These are phyloP conservation scores for Fusarium clavum DNA, from an alignment of 2,329 filamentous ascomycete species.

Conservation along the genomic window DNA sequence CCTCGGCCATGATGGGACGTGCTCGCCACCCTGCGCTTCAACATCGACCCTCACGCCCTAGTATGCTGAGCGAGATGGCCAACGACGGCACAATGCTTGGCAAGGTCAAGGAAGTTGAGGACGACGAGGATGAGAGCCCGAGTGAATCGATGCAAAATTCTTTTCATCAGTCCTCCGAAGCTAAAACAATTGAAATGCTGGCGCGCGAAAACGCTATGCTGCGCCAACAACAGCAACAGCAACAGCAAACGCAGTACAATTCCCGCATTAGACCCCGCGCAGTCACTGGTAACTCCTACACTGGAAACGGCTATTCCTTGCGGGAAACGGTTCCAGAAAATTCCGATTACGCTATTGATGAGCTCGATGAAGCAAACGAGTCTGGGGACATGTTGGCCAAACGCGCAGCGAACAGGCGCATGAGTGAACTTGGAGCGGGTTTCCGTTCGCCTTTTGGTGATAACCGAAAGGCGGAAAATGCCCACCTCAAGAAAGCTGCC, in stretches of 20 bases:
- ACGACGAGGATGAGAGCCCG: slow-evolving; percentile 71
- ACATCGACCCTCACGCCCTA: slow-evolving; percentile 82
- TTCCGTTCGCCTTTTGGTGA: slow-evolving; percentile 65
- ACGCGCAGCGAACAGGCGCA: slow-evolving; percentile 61
- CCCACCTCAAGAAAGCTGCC: slow-evolving; percentile 70
- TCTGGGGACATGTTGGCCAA: slow-evolving; percentile 59
- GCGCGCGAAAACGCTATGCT: slow-evolving; percentile 72
- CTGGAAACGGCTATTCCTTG: slow-evolving; percentile 69
- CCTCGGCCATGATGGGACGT: slow-evolving; percentile 64
- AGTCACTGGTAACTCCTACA: slow-evolving; percentile 65
- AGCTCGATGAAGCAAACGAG: slow-evolving; percentile 73
- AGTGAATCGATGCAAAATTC: slow-evolving; percentile 62
- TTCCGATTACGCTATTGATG: slow-evolving; percentile 78
- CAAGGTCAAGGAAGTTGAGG: slow-evolving; percentile 77
- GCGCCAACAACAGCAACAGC: slow-evolving; percentile 55
- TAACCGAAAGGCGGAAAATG: slow-evolving; percentile 70
- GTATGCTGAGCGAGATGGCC: slow-evolving; percentile 79
- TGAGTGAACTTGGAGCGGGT: slow-evolving; percentile 67
- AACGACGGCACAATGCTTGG: slow-evolving; percentile 71
- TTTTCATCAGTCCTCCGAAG: slow-evolving; percentile 65
- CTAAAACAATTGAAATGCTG: slow-evolving; percentile 72
- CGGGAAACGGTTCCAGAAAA: slow-evolving; percentile 72
- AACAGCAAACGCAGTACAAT: slow-evolving; percentile 66
- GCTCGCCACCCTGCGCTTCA: slow-evolving; percentile 76
- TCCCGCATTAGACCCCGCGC: slow-evolving; percentile 68